Conservation (phyloP, 345 rosid species). For the Melastoma malabathricum region DNA sequence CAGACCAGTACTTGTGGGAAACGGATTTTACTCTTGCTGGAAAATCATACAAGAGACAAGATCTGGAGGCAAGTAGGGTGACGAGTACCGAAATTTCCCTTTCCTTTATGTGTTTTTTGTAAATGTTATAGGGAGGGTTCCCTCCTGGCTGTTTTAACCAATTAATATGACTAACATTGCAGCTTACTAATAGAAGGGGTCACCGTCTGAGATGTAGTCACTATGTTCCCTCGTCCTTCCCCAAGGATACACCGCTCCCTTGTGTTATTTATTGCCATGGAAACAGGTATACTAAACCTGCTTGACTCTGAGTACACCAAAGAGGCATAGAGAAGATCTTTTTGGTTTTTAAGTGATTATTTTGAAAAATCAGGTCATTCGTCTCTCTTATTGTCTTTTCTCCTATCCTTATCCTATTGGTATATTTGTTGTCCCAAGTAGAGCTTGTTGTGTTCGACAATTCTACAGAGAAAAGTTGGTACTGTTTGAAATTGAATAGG, state of each 20-base stretch:
- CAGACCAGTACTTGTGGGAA: constrained; percentile 87
- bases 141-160: constrained; percentile 5
- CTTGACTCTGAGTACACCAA: neutral
- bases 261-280: constrained; percentile 98
- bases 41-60: constrained; percentile 72
- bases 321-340: no score
- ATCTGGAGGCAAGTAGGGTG: constrained; percentile 87
- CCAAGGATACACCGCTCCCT: constrained; percentile 64
- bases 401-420: no score
- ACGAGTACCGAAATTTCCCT: constrained; percentile 2
- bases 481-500: neutral
- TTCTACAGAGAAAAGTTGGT: neutral
- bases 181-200: constrained; percentile 79
- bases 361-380: no score
- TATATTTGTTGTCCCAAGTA: no score
- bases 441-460: neutral
- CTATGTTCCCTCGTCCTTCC: constrained; percentile 54
- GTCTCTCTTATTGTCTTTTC: no score
- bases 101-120: neutral
- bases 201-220: constrained; percentile 83
- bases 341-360: neutral
- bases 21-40: constrained; percentile 73
- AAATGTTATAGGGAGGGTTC: neutral
- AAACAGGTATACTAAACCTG: constrained; percentile 42
- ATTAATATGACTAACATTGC: constrained; percentile 11